Base-by-base conservation (phyloP, 169 alveolate species). In the Babesia ovata region DNA sequence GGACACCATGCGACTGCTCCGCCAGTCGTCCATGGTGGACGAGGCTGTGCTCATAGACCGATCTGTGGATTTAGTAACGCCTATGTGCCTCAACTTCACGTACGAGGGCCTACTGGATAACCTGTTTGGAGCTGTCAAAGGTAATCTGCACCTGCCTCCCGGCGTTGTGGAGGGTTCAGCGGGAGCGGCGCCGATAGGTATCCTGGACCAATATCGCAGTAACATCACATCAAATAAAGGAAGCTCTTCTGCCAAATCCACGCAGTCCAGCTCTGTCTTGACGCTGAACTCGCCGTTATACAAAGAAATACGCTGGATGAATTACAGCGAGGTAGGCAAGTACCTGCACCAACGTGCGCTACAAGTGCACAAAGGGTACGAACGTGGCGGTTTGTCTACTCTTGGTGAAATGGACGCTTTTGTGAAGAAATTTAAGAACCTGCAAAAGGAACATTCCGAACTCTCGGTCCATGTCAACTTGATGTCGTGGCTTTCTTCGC, bases 381-480 rank as follows among this genome's bases (percentile, higher is more conserved):
- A 93, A 69, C 91, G 93, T 36, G 96, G 93, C 21, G 72, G 82
- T 28, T 87, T 94, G 58, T 84, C 91, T 44, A 91, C 93, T 54
- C 92, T 94, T 14, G 86, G 87, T 42, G 95, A 92, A 63, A 93
- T 94, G 58, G 93, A 91, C 56, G 94, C 86, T 22, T 94, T 91
- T 70, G 91, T 94, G 76, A 86, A 88, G 59, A 92, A 88, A 73
- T 88, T 94, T 86, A 93, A 93, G 69, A 85, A 62, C 33, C 86
- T 91, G 62, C 97, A 94, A 71, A 86, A 79, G 79, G 97, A 94
- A 60, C 96, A 94, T 69, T 85, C 91, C 22, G 91, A 94, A n/a
- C 92, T 94, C 26, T 85, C 95, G 8, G 86, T 88, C 0, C 97
- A 94, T 79, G 94, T 93, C 28, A 93, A 94, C 57, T 79, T 94